These are phyloP conservation scores for Leptoxyphium fumago DNA, from an alignment of 2,329 filamentous ascomycete species.

Conservation along the genomic window DNA sequence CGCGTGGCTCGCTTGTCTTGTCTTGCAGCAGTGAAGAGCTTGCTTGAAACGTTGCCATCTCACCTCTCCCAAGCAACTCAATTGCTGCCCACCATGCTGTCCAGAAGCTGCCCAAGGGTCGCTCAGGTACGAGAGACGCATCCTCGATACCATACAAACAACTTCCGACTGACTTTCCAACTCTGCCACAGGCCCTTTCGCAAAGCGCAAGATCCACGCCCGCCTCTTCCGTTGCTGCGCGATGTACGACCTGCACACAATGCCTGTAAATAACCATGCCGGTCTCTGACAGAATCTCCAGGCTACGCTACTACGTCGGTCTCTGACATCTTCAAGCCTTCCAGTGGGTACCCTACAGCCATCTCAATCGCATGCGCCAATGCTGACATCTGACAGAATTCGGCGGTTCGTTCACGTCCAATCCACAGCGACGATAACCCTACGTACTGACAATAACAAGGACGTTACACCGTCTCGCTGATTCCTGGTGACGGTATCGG, in stretches of 20 bases:
- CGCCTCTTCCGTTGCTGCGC: slow-evolving; percentile 36
- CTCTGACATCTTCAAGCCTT: slow-evolving; percentile 96
- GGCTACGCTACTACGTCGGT: slow-evolving; percentile 62
- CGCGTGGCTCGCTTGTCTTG: too few relatives aligned
- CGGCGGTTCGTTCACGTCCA: not conserved
- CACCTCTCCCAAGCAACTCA: not conserved
- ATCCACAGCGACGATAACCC: not conserved
- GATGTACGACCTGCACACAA: slow-evolving; percentile 29
- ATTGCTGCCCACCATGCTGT: slow-evolving; percentile 8
- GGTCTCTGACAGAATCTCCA: slow-evolving; percentile 16
- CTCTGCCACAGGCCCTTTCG: slow-evolving; percentile 36
- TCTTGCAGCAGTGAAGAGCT: not conserved
- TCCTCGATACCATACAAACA: slow-evolving; percentile 9
- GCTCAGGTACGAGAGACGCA: slow-evolving; percentile 8
- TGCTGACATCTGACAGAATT: not conserved
- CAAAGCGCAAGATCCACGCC: slow-evolving; percentile 36
- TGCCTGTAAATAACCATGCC: slow-evolving; percentile 3
- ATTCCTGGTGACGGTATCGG: slow-evolving; percentile 98
- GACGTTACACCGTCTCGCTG: slow-evolving; percentile 77
- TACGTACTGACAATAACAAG: not conserved
- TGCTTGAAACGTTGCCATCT: not conserved
- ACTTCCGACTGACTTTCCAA: slow-evolving; percentile 9
- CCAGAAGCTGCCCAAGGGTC: slow-evolving; percentile 8
- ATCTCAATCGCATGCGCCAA: not conserved
- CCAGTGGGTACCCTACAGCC: slow-evolving; percentile 88